These are phyloP conservation scores for Flueggea neowawraea DNA, from an alignment of 441 rosid genomes.

Conservation along the genomic window DNA sequence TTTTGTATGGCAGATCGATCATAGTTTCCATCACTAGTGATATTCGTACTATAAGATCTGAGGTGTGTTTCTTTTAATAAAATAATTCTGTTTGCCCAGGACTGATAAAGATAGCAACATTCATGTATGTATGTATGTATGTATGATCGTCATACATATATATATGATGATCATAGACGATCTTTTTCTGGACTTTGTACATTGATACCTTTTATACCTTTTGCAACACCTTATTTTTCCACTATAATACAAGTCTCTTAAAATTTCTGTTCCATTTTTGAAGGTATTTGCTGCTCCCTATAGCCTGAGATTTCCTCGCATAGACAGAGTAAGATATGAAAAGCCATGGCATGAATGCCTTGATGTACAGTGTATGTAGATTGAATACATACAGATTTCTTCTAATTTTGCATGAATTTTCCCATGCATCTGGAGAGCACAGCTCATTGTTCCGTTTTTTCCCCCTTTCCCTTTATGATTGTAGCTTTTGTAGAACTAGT, in stretches of 20 bases:
- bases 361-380: slow-evolving; percentile 80
- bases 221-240: too few relatives aligned
- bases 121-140: too few relatives aligned
- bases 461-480: slow-evolving; percentile 15
- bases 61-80: slow-evolving; percentile 47
- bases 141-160: too few relatives aligned
- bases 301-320: slow-evolving; percentile 96
- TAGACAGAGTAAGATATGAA: slow-evolving; percentile 94
- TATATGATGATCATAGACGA: too few relatives aligned
- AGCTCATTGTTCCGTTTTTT: slow-evolving; percentile 1
- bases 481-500: slow-evolving; percentile 90
- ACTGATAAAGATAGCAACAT: too few relatives aligned
- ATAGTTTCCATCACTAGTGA: slow-evolving; percentile 94
- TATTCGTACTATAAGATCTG: slow-evolving; percentile 93
- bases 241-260: neutral
- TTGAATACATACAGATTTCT: slow-evolving; percentile 3
- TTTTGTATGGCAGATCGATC: slow-evolving; percentile 60
- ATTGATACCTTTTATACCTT: too few relatives aligned
- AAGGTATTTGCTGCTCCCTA: slow-evolving; percentile 98
- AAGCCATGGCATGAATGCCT: slow-evolving; percentile 99
- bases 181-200: too few relatives aligned
- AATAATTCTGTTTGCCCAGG: neutral
- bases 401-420: slow-evolving; percentile 6
- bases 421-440: neutral
- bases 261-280: slow-evolving; percentile 1